These are phyloP conservation scores for Metschnikowia santaceciliae DNA, from an alignment of 805 yeast genomes.

Conservation along the genomic window DNA sequence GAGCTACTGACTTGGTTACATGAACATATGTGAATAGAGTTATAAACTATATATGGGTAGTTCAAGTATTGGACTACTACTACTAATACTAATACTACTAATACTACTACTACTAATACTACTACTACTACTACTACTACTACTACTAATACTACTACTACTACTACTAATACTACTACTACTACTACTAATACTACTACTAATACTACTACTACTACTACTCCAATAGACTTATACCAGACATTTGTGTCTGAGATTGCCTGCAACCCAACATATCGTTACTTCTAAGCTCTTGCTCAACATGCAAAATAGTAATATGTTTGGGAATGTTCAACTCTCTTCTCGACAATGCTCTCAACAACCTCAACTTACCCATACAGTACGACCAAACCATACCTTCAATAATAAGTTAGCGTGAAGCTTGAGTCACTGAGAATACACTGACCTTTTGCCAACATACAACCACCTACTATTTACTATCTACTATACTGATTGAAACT, in stretches of 20 bases:
- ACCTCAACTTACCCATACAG: conserved; percentile 98
- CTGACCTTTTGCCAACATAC: conserved; percentile 90
- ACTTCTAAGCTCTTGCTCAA: conserved; percentile 95
- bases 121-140: too few species aligned
- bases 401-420: conserved; percentile 82
- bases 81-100: too few species aligned
- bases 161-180: conserved; percentile 39
- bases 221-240: conserved; percentile 87
- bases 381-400: conserved; percentile 97
- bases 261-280: conserved; percentile 84
- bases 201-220: conserved; percentile 50
- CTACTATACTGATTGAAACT: too few species aligned
- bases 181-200: too few species aligned
- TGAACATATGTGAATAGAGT: too few species aligned
- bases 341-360: conserved; percentile 83
- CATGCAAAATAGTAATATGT: conserved; percentile 92
- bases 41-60: too few species aligned
- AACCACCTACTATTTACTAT: conserved; percentile 24
- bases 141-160: too few species aligned
- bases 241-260: conserved; percentile 98
- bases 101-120: too few species aligned
- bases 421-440: conserved; percentile 87
- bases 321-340: conserved; percentile 93
- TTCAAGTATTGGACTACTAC: too few species aligned
- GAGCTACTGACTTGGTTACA: too few species aligned